Percentiles rank a stretch among this genome's conserved stretches.
phyloP scores from a whole-genome alignment of 2,329 filamentous ascomycete genomes.

The Aspergillus eucalypticola region DNA sequence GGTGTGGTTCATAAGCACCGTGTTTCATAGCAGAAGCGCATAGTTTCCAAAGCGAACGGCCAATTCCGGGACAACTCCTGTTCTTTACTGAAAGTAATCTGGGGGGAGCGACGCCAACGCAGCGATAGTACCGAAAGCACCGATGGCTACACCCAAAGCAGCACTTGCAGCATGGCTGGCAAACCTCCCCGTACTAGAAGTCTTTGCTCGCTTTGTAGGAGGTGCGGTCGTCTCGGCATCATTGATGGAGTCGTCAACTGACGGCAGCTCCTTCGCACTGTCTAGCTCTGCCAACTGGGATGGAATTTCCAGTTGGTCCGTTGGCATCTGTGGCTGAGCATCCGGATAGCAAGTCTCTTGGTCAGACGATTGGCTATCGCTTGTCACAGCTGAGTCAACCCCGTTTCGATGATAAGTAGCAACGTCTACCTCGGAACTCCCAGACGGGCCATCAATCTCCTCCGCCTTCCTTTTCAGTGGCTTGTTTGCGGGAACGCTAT shows the following conservation, averaged over 20 bases:
- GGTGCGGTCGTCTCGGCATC: constrained; percentile 22
- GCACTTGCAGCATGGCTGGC: constrained; percentile 43
- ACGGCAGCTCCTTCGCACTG: constrained; percentile 6
- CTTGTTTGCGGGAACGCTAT: background rate
- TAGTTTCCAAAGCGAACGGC: constrained; percentile 6
- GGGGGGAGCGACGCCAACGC: constrained; percentile 44
- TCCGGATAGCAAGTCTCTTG: constrained; percentile 22
- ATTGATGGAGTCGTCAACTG: constrained; percentile 15
- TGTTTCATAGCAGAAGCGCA: background rate
- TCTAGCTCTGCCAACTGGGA: constrained; percentile 10
- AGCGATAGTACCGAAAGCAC: constrained; percentile 44
- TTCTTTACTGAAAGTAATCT: constrained; percentile 42
- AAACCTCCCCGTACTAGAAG: constrained; percentile 23
- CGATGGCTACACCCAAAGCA: constrained; percentile 42
- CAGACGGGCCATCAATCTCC: constrained; percentile 26
- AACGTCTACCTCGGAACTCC: background rate
- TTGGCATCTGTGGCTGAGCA: constrained; percentile 26
- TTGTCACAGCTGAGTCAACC: background rate
- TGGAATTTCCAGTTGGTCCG: constrained; percentile 12
- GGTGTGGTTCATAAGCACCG: background rate
- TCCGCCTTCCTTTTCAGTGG: constrained; percentile 34
- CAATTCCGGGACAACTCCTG: background rate
- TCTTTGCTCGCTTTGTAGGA: constrained; percentile 32
- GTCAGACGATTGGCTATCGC: background rate
- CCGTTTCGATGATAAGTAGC: background rate